Base-by-base conservation (phyloP, 2,329 filamentous ascomycete species). In the Ceratocystis huliohia region DNA sequence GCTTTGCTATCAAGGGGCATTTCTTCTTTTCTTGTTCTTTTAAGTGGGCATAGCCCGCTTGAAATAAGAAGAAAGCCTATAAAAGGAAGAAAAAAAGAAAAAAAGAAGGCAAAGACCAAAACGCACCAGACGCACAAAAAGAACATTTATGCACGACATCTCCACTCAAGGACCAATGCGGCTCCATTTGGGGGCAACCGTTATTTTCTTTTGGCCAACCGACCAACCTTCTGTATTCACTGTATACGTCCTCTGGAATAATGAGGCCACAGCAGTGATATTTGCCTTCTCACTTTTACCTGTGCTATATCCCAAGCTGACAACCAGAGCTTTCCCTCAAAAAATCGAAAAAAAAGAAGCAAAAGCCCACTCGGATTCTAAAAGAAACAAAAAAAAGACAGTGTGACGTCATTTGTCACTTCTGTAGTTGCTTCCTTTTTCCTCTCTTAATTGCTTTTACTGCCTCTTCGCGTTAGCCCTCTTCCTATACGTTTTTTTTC, bases 191-290 rank as follows among this genome's bases (percentile, higher is more conserved):
- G 61, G 64, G 33, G 37, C 57, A 37, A 15, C 48, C n/a, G 28
- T 62, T 17, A 45, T 63, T 45, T 65, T 59, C 33, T 64, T 45
- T 50, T 28, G 33, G 25, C 48, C 30, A 44, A 63, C 65, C 65
- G 28, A 63, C 65, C 65, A 66, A 66, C 65, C 59, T 63, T 46
- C 65, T 41, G 59, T 30, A 66, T 63, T 66, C 63, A 48, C 33
- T 65, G 48, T 45, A 64, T 30, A 10, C 28, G 22, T 25, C 62
- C 44, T 67, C 66, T 67, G 66, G 59, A 67, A 67, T 50, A 67
- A 37, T 65, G 63, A 66, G 59, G 37, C 44, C 33, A 30, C 25
- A 3, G 53, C 28, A 33, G 53, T 59, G 46, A 3, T 63, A 17
- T 25, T 37, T 13, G 3, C 10, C 33, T 45, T 62, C 44, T 25